Conservation (phyloP, 2,329 filamentous ascomycete genomes). For the Talaromyces rugulosus region DNA sequence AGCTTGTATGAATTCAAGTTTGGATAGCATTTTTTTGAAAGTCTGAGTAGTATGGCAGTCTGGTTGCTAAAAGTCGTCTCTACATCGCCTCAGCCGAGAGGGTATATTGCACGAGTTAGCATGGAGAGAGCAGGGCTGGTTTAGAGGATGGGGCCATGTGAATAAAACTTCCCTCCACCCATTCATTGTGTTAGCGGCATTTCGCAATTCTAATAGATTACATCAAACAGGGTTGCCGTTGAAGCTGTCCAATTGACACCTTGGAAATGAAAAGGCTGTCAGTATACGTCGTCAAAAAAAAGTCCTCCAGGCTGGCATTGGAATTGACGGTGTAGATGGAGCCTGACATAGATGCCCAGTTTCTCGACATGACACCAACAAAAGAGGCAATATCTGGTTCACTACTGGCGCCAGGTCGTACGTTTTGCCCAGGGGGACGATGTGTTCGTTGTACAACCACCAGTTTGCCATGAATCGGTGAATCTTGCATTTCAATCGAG, state of each 20-base stretch:
- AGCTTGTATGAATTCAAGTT: not conserved
- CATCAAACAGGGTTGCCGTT: not conserved
- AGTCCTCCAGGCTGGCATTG: not conserved
- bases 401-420: not conserved
- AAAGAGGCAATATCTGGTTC: not conserved
- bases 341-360: not conserved
- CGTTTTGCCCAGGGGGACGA: not conserved
- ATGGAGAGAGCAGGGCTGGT: not conserved
- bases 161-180: not conserved
- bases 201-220: not conserved
- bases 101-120: not conserved
- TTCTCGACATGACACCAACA: not conserved
- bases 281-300: not conserved
- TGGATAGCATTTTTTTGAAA: not conserved
- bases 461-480: not conserved
- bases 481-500: not conserved
- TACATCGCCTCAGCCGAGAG: not conserved
- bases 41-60: not conserved
- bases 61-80: not conserved
- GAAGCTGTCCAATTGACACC: not conserved
- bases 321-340: not conserved
- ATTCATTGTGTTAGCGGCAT: not conserved
- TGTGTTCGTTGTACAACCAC: not conserved
- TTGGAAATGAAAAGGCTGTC: not conserved
- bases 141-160: not conserved